Percentiles rank a stretch among this genome's conserved stretches.
Evolutionary conservation across 2,329 filamentous ascomycete genomes (phyloP).

Genomic region (Colletotrichum chlorophyti): DNA sequence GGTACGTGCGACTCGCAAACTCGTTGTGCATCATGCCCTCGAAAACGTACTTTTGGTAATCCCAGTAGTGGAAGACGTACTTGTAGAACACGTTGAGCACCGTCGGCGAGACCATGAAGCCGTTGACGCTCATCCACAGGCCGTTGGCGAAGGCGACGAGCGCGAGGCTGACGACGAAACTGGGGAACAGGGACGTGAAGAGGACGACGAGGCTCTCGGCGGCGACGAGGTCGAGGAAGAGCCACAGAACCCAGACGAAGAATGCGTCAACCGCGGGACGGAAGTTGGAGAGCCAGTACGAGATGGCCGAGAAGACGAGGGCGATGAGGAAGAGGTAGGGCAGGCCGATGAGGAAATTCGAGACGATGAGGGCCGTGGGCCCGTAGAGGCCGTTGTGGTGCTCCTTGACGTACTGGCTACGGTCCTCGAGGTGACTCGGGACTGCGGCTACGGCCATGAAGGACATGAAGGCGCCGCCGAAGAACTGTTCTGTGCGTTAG

Average conservation of each 20-base stretch:
- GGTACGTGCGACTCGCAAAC: slow-evolving; percentile 70
- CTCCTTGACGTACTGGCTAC: slow-evolving; percentile 76
- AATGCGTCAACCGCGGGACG: slow-evolving; percentile 69
- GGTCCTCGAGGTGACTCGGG: slow-evolving; percentile 82
- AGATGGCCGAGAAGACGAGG: slow-evolving; percentile 75
- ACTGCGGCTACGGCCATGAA: slow-evolving; percentile 89
- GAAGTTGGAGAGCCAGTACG: slow-evolving; percentile 84
- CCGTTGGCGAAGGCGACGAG: slow-evolving; percentile 86
- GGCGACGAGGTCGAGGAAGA: slow-evolving; percentile 83
- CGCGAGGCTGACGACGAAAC: slow-evolving; percentile 81
- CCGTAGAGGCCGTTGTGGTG: slow-evolving; percentile 83
- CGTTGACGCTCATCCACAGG: slow-evolving; percentile 86
- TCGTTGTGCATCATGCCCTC: slow-evolving; percentile 95
- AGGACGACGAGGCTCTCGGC: slow-evolving; percentile 85
- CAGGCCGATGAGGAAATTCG: slow-evolving; percentile 83
- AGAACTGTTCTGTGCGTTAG: slow-evolving; percentile 52
- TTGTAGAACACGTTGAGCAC: slow-evolving; percentile 84
- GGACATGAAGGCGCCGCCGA: slow-evolving; percentile 77
- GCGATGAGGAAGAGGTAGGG: slow-evolving; percentile 84
- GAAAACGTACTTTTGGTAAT: slow-evolving; percentile 88
- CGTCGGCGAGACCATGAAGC: slow-evolving; percentile 77
- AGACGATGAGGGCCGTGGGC: slow-evolving; percentile 72
- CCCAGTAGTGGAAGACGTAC: slow-evolving; percentile 88
- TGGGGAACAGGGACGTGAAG: slow-evolving; percentile 74
- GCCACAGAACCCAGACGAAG: slow-evolving; percentile 81